A percentile compares a stretch with the other conserved stretches of the same genome.
Evolutionary conservation across 306 rosid species (phyloP).

Genomic region (Neltuma alba): DNA sequence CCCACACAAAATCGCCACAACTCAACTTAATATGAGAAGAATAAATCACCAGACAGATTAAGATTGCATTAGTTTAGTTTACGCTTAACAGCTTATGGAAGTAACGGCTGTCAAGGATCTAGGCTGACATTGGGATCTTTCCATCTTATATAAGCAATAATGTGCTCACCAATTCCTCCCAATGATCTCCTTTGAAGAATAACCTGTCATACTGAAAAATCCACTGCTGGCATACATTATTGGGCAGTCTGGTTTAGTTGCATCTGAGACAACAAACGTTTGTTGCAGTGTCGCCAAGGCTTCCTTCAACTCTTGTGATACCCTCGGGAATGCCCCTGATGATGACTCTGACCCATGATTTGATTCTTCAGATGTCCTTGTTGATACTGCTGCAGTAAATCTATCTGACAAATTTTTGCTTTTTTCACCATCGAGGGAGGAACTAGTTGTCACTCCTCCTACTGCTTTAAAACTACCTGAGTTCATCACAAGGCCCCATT

Average conservation of each 20-base stretch:
- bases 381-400: slow-evolving; percentile 38
- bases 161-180: slow-evolving; percentile 88
- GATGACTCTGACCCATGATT: slow-evolving; percentile 42
- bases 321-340: slow-evolving; percentile 61
- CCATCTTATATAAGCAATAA: slow-evolving; percentile 1
- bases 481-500: slow-evolving; percentile 81
- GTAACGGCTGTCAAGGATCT: slow-evolving; percentile 5
- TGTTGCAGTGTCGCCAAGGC: slow-evolving; percentile 79
- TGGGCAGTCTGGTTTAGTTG: slow-evolving; percentile 89
- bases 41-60: background rate
- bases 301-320: slow-evolving; percentile 72
- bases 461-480: slow-evolving; percentile 52
- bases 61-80: slow-evolving; percentile 12
- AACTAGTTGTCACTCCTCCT: slow-evolving; percentile 12
- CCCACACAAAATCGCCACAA: background rate
- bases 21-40: background rate
- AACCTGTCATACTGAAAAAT: slow-evolving; percentile 87
- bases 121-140: slow-evolving; percentile 24
- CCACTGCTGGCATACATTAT: slow-evolving; percentile 88
- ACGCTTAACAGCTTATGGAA: background rate
- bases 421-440: slow-evolving; percentile 49
- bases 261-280: slow-evolving; percentile 93
- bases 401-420: slow-evolving; percentile 52
- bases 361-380: slow-evolving; percentile 66
- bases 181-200: slow-evolving; percentile 76